Percentiles rank a stretch among this genome's conserved stretches.
Conservation (phyloP, 805 yeast genomes). For the Yamadazyma sp. region DNA sequence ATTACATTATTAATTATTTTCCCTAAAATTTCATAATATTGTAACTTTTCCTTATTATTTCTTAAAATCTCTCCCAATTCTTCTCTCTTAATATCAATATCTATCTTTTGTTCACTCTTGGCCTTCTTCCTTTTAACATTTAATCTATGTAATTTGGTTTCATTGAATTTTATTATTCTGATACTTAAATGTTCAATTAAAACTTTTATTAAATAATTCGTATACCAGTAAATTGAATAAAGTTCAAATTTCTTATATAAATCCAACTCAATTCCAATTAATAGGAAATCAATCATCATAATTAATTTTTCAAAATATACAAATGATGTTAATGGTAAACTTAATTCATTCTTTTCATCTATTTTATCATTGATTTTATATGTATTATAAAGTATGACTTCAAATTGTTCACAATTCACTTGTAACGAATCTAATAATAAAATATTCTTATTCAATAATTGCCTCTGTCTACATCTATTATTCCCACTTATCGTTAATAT, state of each 20-base stretch:
- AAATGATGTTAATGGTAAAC: conserved; percentile 70
- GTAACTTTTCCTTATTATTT: conserved; percentile 1
- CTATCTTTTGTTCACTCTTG: conserved; percentile 3
- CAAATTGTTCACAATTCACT: conserved; percentile 67
- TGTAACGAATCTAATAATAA: conserved; percentile 78
- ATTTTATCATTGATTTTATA: conserved; percentile 38
- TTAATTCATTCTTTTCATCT: conserved; percentile 32
- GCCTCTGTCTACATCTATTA: conserved; percentile 83
- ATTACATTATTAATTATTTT: conserved; percentile 1
- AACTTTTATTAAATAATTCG: conserved; percentile 43
- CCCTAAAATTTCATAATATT: conserved; percentile 7
- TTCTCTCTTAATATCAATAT: conserved; percentile 11
- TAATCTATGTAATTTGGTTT: conserved; percentile 10
- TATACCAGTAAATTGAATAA: conserved; percentile 66
- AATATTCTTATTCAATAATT: conserved; percentile 54
- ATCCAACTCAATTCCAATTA: conserved; percentile 74
- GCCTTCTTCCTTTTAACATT: conserved; percentile 10
- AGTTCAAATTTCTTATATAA: conserved; percentile 71
- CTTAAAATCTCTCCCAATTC: conserved; percentile 5
- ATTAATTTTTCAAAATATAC: conserved; percentile 62
- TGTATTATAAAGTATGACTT: conserved; percentile 37
- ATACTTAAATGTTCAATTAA: conserved; percentile 43
- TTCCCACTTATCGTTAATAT: conserved; percentile 31
- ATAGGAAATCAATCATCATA: conserved; percentile 67
- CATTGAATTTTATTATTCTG: conserved; percentile 21